Percentiles rank a stretch among this genome's conserved stretches.
phyloP scores from a whole-genome alignment of 2,329 filamentous ascomycete genomes.

The Epichloe sylvatica region DNA sequence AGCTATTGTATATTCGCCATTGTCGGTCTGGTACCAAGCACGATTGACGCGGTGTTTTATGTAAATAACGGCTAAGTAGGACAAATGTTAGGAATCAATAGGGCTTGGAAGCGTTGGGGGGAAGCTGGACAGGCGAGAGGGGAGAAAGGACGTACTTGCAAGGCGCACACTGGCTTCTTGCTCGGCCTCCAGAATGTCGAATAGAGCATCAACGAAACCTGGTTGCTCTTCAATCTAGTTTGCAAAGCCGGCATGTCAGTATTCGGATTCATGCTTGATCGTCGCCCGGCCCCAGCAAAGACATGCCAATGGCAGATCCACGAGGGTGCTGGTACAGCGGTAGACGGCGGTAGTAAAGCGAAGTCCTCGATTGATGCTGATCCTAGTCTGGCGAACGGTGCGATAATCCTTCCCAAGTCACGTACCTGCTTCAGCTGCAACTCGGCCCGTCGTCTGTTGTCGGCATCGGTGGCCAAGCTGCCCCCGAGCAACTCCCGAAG shows the following conservation, averaged over 20 bases:
- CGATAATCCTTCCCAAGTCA: constrained; percentile 1
- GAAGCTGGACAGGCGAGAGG: constrained; percentile 3
- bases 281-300: not conserved
- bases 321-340: not conserved
- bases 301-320: not conserved
- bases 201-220: constrained; percentile 79
- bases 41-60: constrained; percentile 94
- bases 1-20: constrained; percentile 59
- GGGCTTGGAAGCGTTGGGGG: constrained; percentile 5
- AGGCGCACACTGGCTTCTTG: constrained; percentile 73
- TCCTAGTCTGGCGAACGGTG: not conserved
- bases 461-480: constrained; percentile 61
- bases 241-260: constrained; percentile 2
- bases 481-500: constrained; percentile 67
- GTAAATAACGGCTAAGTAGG: constrained; percentile 69
- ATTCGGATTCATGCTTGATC: not conserved
- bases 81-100: constrained; percentile 4
- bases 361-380: not conserved
- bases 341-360: no score
- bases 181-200: constrained; percentile 82
- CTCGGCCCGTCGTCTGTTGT: constrained; percentile 64
- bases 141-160: constrained; percentile 53
- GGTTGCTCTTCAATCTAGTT: constrained; percentile 52
- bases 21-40: constrained; percentile 70
- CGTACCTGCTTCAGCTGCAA: constrained; percentile 69